phyloP scores from a whole-genome alignment of 768 basidiomycete genomes.

The Suillus subluteus region DNA sequence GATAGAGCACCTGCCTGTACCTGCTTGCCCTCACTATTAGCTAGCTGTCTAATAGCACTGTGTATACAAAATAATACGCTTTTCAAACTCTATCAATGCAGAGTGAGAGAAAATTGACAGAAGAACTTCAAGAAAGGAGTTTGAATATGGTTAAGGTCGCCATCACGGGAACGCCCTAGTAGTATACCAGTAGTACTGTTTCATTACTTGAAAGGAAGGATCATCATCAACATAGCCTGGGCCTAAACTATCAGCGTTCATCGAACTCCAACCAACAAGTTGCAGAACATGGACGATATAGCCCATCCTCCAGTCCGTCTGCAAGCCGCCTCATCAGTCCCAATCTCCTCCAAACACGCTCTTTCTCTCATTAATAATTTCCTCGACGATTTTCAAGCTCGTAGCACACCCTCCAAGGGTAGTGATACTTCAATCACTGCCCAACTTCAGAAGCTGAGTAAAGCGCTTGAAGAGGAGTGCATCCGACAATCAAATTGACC shows the following conservation, averaged over 20 bases:
- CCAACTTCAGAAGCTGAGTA: conserved; percentile 59
- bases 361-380: conserved; percentile 49
- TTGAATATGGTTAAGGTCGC: background rate
- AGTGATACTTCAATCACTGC: conserved; percentile 59
- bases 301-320: conserved; percentile 54
- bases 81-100: background rate
- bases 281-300: conserved; percentile 46
- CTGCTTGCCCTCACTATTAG: background rate
- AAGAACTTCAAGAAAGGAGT: background rate
- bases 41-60: background rate
- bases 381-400: conserved; percentile 50
- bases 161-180: too few relatives aligned
- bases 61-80: background rate
- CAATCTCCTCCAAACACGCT: conserved; percentile 44
- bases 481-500: conserved; percentile 24
- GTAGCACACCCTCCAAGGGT: conserved; percentile 50
- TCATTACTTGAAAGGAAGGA: too few relatives aligned
- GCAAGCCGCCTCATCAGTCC: conserved; percentile 37
- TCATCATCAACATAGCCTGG: too few relatives aligned
- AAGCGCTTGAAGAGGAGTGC: conserved; percentile 52
- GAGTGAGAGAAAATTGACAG: background rate
- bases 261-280: background rate
- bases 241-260: too few relatives aligned
- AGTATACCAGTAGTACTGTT: too few relatives aligned
- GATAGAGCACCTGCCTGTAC: too few relatives aligned